These are phyloP conservation scores for Chrysanthemum seticuspe DNA, from an alignment of 129 eudicot genomes.

Conservation along the genomic window DNA sequence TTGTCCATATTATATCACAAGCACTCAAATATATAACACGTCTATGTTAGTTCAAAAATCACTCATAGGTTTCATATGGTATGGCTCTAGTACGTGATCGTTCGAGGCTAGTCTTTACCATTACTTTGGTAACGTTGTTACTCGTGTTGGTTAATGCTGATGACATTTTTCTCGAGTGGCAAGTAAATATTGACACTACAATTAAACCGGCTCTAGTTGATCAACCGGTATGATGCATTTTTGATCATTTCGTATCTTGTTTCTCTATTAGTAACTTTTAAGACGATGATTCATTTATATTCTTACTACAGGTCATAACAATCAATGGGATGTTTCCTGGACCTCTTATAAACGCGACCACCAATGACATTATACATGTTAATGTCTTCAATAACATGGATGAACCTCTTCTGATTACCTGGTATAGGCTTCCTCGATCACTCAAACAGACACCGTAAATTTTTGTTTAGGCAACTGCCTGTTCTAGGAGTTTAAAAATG, in stretches of 20 bases:
- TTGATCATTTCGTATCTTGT: neutral
- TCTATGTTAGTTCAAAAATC: constrained; percentile 4
- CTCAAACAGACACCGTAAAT: neutral
- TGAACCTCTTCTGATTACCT: constrained; percentile 61
- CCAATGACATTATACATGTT: constrained; percentile 47
- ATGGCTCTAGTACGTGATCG: constrained; percentile 26
- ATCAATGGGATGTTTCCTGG: constrained; percentile 64
- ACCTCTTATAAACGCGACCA: constrained; percentile 57
- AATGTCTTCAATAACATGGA: constrained; percentile 57
- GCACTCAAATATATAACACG: neutral
- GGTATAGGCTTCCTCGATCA: constrained; percentile 33
- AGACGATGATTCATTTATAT: neutral
- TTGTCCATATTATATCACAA: constrained; percentile 26
- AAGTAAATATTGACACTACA: constrained; percentile 38
- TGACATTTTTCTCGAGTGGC: constrained; percentile 52
- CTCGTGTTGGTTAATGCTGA: constrained; percentile 21
- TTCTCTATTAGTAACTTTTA: neutral
- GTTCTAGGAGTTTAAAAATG: too few relatives aligned
- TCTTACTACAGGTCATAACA: constrained; percentile 46
- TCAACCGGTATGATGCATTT: constrained; percentile 46
- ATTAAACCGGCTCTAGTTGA: constrained; percentile 41
- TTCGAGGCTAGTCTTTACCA: constrained; percentile 6
- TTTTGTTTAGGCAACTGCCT: neutral
- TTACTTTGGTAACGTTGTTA: constrained; percentile 6
- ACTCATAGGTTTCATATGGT: neutral